Conservation (phyloP, 78 protist genomes). For the Monosiga brevicollis region DNA sequence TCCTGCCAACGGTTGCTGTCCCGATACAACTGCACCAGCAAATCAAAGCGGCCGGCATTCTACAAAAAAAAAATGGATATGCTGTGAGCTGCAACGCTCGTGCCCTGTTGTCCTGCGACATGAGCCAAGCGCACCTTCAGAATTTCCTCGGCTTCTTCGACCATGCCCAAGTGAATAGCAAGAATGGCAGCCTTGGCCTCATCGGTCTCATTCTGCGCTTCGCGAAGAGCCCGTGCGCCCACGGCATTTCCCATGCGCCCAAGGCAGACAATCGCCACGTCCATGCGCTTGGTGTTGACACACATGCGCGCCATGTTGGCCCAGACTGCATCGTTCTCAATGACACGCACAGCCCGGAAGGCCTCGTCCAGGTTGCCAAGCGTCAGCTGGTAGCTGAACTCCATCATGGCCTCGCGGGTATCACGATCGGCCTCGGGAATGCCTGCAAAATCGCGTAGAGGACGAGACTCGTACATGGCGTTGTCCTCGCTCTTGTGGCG, state of each 20-base stretch:
- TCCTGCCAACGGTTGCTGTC: slow-evolving; percentile 27
- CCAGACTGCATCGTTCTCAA: slow-evolving; percentile 53
- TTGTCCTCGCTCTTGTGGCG: neutral
- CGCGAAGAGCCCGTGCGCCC: slow-evolving; percentile 33
- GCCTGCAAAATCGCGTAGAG: slow-evolving; percentile 63
- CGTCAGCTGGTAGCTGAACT: slow-evolving; percentile 52
- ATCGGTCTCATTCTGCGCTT: slow-evolving; percentile 17
- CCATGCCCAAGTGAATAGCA: slow-evolving; percentile 53
- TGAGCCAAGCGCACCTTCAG: too few relatives aligned
- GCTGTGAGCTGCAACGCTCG: too few relatives aligned
- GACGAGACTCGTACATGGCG: neutral
- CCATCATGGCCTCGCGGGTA: slow-evolving; percentile 37
- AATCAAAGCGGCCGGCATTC: slow-evolving; percentile 48
- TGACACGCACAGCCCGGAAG: slow-evolving; percentile 38
- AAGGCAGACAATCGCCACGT: slow-evolving; percentile 67
- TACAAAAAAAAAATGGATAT: too few relatives aligned
- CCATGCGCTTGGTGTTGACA: slow-evolving; percentile 50
- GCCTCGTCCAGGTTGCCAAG: slow-evolving; percentile 80
- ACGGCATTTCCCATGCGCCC: slow-evolving; percentile 53
- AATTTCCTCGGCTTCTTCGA: slow-evolving; percentile 47
- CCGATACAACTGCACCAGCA: slow-evolving; percentile 47
- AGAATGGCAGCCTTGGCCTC: slow-evolving; percentile 57
- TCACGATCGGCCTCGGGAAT: slow-evolving; percentile 22
- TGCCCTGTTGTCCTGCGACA: too few relatives aligned
- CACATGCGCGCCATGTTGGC: slow-evolving; percentile 66